Base-by-base conservation (phyloP, 495 filamentous ascomycete genomes). In the Viridothelium virens region DNA sequence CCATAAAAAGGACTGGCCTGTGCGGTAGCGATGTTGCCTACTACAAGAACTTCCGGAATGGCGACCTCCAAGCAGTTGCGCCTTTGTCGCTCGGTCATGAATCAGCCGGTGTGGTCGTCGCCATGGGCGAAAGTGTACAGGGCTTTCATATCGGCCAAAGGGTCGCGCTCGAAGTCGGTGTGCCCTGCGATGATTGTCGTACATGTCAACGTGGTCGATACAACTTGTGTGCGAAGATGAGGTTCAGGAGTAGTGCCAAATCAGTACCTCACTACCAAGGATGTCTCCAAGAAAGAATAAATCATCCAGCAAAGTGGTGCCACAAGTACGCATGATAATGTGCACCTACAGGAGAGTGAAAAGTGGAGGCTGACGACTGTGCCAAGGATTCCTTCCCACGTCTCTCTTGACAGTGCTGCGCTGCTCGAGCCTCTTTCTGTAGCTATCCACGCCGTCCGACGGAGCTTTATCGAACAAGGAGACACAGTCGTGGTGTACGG, bases 391-490 rank as follows among this genome's bases (percentile, higher is more conserved):
- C 91, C 91, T 0, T 76, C 80, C 0, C 69, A 70, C 10, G 79
- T 93, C 2, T 84, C 86, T 2, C 81, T 86, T 47, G 85, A 86
- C 25, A 80, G 87, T n/a, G 91, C 89, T 47, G 91, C 91, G 1
- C 74, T 96, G 1, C 80, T 89, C 34, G 91, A 96, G 73, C 91
- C 91, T 4, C 77, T 96, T 3, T 82, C 87, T 2, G 91, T 96
- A 16, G 90, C 88, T 10, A 80, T 93, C 47, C 91, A 96, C 72
- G 91, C 88, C 2, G 79, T 83, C 1, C 79, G 84, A 2, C 82
- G 90, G 59, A 88, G 87, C 2, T 79, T 91, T 4, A 76, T 81
- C 2, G 76, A 77, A 0, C 72, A 72, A 56, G 72, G 72, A 46
- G 77, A 80, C 1, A 83, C 84, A 0, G 86, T 90, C 0, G 77